phyloP scores from a whole-genome alignment of 306 rosid species.

The Hippophae gyantsensis region DNA sequence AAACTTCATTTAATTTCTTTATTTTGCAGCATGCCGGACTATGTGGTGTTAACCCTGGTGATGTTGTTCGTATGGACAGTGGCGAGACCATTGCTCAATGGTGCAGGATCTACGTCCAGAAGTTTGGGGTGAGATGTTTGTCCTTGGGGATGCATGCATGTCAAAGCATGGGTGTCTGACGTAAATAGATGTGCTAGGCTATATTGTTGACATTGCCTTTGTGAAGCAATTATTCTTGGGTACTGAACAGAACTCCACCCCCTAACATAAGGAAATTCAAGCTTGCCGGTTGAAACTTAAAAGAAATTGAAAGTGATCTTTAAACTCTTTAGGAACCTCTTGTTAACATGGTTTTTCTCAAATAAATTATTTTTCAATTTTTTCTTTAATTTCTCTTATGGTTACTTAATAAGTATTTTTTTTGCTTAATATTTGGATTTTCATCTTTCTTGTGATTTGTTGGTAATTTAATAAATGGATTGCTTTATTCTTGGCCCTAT shows the following conservation, averaged over 20 bases:
- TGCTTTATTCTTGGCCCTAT: not conserved
- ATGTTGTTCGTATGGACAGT: conserved; percentile 43
- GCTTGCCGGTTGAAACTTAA: too few relatives aligned
- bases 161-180: not conserved
- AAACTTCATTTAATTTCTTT: conserved; percentile 10
- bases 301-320: too few relatives aligned
- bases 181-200: not conserved
- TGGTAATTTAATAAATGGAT: not conserved
- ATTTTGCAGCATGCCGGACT: conserved; percentile 55
- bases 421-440: not conserved
- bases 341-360: too few relatives aligned
- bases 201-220: not conserved
- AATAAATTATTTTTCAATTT: not conserved
- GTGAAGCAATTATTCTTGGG: not conserved
- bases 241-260: not conserved
- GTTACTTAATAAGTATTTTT: not conserved
- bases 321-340: too few relatives aligned
- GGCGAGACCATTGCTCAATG: conserved; percentile 56
- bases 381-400: not conserved
- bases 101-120: conserved; percentile 42
- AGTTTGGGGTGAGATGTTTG: conserved; percentile 43
- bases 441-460: not conserved
- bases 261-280: too few relatives aligned
- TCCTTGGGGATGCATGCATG: not conserved
- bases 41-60: conserved; percentile 44